Conservation (phyloP, 371 early-diverging fungal genomes). For the Rhizopus delemar region DNA sequence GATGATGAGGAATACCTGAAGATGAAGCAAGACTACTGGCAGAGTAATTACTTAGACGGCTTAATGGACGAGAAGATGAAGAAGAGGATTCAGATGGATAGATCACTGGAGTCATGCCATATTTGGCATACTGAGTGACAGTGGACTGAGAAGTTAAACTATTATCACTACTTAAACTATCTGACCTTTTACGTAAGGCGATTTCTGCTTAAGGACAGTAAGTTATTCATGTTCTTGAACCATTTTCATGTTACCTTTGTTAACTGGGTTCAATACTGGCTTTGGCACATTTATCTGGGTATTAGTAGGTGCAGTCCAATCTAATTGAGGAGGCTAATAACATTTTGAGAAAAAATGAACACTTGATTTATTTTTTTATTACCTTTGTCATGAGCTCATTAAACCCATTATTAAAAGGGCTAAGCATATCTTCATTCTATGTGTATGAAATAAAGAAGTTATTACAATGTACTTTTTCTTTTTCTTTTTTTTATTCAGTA, state of each 20-base stretch:
- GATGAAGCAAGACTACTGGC: conserved; percentile 34
- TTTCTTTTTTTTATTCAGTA: conserved; percentile 5
- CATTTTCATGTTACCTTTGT: neutral
- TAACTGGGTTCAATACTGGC: neutral
- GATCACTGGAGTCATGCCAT: conserved; percentile 40
- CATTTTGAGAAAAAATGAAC: neutral
- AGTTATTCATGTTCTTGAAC: neutral
- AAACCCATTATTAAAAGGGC: conserved; percentile 12
- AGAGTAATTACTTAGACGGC: conserved; percentile 46
- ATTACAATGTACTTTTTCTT: neutral
- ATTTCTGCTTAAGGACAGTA: neutral
- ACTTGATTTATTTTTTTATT: neutral
- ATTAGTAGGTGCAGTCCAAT: conserved; percentile 22
- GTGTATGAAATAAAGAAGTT: neutral
- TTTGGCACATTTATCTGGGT: neutral
- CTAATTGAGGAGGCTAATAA: conserved; percentile 14
- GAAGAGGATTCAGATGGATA: conserved; percentile 45
- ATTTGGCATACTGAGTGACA: conserved; percentile 38
- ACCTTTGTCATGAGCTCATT: conserved; percentile 16
- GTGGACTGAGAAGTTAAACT: conserved; percentile 49
- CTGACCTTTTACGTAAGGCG: conserved; percentile 24
- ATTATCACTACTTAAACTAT: conserved; percentile 50
- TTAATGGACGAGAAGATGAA: conserved; percentile 42
- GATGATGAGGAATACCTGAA: conserved; percentile 26
- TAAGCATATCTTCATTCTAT: conserved; percentile 4